These are phyloP conservation scores for Immersiporthe knoxdaviesiana DNA, from an alignment of 2,329 filamentous ascomycete genomes.

Conservation along the genomic window DNA sequence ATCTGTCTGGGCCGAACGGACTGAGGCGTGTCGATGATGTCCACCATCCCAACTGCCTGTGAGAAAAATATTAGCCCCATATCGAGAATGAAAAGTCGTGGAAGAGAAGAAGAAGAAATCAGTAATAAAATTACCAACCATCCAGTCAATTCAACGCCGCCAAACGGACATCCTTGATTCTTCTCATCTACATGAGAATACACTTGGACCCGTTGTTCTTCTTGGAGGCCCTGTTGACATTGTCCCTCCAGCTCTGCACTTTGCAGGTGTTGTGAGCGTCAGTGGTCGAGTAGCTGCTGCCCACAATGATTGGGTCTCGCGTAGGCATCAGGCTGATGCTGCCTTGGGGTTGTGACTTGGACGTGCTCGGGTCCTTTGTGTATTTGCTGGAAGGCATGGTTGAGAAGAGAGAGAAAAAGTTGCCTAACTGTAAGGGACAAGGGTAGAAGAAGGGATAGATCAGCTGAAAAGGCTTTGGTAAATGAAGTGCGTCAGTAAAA, in stretches of 20 bases:
- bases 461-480: background rate
- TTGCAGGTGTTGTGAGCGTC: background rate
- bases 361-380: background rate
- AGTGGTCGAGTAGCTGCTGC: background rate
- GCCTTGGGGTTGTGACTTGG: background rate
- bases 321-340: background rate
- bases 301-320: background rate
- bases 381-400: background rate
- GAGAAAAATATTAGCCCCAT: too few relatives aligned
- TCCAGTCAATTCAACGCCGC: background rate
- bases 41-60: background rate
- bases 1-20: background rate
- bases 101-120: background rate
- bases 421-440: background rate
- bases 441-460: background rate
- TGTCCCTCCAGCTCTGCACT: background rate
- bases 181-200: background rate
- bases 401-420: background rate
- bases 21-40: background rate
- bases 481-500: background rate
- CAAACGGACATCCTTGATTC: background rate
- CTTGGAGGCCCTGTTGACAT: background rate
- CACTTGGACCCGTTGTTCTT: background rate
- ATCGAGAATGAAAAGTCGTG: background rate
- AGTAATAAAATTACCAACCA: background rate